A percentile compares a stretch with the other conserved stretches of the same genome.
phyloP scores from a whole-genome alignment of 257 asterid genomes.

The Coffea eugenioides region DNA sequence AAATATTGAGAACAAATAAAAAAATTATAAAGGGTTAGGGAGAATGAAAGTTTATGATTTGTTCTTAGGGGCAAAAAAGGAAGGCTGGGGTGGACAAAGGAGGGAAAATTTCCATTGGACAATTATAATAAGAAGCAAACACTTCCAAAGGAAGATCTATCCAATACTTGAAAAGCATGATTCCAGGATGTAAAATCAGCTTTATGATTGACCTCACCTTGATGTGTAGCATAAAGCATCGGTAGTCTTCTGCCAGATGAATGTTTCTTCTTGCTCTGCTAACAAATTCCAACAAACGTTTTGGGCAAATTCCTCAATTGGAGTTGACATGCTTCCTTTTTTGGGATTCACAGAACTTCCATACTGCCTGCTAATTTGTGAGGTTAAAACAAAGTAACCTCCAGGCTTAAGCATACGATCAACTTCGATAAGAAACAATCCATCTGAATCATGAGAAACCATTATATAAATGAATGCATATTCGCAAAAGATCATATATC shows the following conservation, averaged over 20 bases:
- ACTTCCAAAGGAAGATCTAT: background rate
- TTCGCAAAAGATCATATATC: background rate
- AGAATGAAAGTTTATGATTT: background rate
- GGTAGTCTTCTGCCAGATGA: conserved; percentile 78
- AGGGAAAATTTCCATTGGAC: background rate
- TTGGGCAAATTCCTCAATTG: conserved; percentile 59
- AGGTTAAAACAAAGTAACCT: conserved; percentile 87
- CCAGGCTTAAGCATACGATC: conserved; percentile 97
- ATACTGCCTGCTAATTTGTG: conserved; percentile 63
- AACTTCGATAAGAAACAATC: conserved; percentile 77
- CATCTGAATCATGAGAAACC: conserved; percentile 55
- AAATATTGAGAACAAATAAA: background rate
- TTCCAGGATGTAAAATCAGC: background rate
- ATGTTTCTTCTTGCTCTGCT: conserved; percentile 83
- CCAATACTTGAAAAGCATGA: background rate
- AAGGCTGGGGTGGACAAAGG: background rate
- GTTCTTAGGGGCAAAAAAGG: background rate
- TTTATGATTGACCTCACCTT: conserved; percentile 45
- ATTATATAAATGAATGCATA: conserved; percentile 25
- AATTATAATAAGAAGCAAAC: background rate
- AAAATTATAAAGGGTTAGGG: background rate
- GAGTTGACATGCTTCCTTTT: conserved; percentile 52
- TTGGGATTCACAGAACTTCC: conserved; percentile 39
- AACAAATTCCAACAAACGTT: conserved; percentile 80
- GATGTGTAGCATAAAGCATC: conserved; percentile 70